These are phyloP conservation scores for Dactylellina cionopaga DNA, from an alignment of 2,329 filamentous ascomycete genomes.

Conservation along the genomic window DNA sequence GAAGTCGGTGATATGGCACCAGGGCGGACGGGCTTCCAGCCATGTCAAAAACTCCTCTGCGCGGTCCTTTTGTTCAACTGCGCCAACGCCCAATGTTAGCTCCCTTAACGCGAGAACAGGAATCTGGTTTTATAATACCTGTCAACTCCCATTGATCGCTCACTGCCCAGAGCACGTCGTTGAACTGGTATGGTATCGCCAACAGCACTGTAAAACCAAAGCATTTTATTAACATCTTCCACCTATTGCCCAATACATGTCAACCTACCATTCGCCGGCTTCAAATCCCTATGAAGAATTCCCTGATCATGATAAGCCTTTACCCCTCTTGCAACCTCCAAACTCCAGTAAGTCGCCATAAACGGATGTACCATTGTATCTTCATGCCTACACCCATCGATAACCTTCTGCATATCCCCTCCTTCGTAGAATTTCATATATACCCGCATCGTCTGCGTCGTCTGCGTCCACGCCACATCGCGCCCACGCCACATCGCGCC, in stretches of 20 bases:
- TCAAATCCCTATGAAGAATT: constrained; percentile 40
- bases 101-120: no score
- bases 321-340: constrained; percentile 34
- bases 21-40: constrained; percentile 11
- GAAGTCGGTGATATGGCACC: constrained; percentile 47
- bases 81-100: no score
- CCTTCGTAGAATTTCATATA: constrained; percentile 40
- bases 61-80: neutral
- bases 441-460: constrained; percentile 15
- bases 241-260: neutral
- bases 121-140: no score
- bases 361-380: constrained; percentile 21
- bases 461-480: constrained; percentile 12
- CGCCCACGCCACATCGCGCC: constrained; percentile 10
- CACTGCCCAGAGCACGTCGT: constrained; percentile 19
- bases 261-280: constrained; percentile 23
- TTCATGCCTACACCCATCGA: constrained; percentile 9
- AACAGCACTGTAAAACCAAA: constrained; percentile 16
- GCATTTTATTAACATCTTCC: neutral
- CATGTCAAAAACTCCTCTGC: constrained; percentile 8
- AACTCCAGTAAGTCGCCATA: constrained; percentile 32
- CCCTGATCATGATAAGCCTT: constrained; percentile 42
- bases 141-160: neutral
- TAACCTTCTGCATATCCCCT: constrained; percentile 27
- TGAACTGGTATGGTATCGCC: constrained; percentile 14